Conservation (phyloP, 495 filamentous ascomycete genomes). For the Patellaria atrata region DNA sequence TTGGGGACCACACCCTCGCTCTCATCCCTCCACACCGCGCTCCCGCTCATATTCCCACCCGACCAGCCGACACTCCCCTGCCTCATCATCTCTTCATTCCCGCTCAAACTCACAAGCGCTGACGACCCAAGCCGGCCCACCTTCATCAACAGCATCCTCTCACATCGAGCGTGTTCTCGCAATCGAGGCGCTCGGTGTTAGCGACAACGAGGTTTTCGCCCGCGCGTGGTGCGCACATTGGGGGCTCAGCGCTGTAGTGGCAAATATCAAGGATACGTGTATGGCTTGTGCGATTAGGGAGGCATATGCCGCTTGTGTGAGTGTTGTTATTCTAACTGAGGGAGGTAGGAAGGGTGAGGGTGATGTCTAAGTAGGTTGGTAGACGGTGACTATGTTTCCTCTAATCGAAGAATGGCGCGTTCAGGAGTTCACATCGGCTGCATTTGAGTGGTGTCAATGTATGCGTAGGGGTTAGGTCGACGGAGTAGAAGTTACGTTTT, state of each 20-base stretch:
- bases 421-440: no score
- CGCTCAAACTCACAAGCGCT: constrained; percentile 9
- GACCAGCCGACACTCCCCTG: background rate
- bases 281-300: constrained; percentile 57
- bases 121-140: constrained; percentile 5
- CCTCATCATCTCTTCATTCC: constrained; percentile 5
- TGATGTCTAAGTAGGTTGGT: no score
- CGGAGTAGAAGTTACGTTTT: no score
- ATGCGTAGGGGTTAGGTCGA: no score
- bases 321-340: constrained; percentile 51
- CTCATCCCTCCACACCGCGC: constrained; percentile 10
- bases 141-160: constrained; percentile 1
- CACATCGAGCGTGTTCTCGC: constrained; percentile 46
- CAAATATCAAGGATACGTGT: constrained; percentile 52
- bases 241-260: constrained; percentile 51
- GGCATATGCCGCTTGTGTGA: constrained; percentile 54
- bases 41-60: constrained; percentile 4
- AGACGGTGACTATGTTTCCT: no score
- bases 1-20: constrained; percentile 44
- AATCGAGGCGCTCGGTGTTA: constrained; percentile 53
- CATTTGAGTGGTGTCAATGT: no score
- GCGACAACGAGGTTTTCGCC: constrained; percentile 59
- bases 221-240: constrained; percentile 59
- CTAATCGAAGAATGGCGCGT: no score
- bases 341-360: constrained; percentile 27